A percentile compares a stretch with the other conserved stretches of the same genome.
Conservation (phyloP, 139 green algal genomes). For the Tetraselmis striata region DNA sequence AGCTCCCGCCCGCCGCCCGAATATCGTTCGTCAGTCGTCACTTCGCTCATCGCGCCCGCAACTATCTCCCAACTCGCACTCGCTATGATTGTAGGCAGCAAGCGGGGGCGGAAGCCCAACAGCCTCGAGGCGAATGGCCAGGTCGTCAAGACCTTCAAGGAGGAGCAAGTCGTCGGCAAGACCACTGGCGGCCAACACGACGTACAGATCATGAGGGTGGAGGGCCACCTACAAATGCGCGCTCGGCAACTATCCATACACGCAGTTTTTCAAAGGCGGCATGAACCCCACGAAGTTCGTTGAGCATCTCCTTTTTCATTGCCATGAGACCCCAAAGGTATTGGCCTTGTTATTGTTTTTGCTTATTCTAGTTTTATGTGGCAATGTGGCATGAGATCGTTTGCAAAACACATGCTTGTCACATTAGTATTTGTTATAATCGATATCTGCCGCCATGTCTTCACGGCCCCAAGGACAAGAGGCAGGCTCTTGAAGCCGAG, state of each 20-base stretch:
- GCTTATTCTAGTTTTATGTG: neutral
- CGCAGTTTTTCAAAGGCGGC: neutral
- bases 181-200: neutral
- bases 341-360: neutral
- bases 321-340: neutral
- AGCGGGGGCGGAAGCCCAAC: neutral
- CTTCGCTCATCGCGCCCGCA: too few relatives aligned
- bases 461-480: neutral
- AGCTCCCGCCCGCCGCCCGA: too few relatives aligned
- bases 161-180: neutral
- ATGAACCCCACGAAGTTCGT: neutral
- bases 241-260: neutral
- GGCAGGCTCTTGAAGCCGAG: neutral
- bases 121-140: neutral
- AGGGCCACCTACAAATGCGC: neutral
- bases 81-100: neutral
- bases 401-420: neutral
- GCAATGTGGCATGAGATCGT: too few relatives aligned
- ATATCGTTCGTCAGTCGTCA: too few relatives aligned
- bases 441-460: neutral
- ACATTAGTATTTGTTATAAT: neutral
- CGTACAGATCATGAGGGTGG: neutral
- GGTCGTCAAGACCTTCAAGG: neutral
- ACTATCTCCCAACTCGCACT: too few relatives aligned
- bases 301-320: neutral